Conservation (phyloP, 805 yeast genomes). For the Wickerhamiella kurtzmanii region DNA sequence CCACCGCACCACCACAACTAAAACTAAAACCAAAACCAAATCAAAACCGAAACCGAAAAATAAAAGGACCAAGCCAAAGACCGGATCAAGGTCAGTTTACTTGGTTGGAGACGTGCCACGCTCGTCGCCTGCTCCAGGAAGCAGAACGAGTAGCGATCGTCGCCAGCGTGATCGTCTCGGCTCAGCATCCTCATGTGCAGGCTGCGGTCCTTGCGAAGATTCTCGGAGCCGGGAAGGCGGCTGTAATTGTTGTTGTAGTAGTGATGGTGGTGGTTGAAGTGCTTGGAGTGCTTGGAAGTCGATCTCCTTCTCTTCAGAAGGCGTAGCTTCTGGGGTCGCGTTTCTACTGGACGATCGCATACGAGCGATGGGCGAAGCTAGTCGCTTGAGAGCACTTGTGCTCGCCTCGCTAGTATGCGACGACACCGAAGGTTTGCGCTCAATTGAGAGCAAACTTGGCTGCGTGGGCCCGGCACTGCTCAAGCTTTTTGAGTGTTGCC, state of each 20-base stretch:
- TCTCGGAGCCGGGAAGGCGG: too few species aligned
- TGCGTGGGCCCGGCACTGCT: conserved; percentile 16
- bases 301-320: not conserved
- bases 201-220: too few species aligned
- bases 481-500: conserved; percentile 22
- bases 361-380: not conserved
- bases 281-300: not conserved
- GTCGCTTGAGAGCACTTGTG: not conserved
- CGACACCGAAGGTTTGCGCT: not conserved
- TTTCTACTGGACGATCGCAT: not conserved
- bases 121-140: conserved; percentile 4
- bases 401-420: not conserved
- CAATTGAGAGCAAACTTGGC: not conserved
- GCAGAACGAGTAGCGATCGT: conserved; percentile 15
- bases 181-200: not conserved
- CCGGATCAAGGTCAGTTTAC: too few species aligned
- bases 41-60: too few species aligned
- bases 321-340: not conserved
- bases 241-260: too few species aligned
- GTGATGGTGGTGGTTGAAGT: not conserved
- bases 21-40: too few species aligned
- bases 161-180: conserved; percentile 13
- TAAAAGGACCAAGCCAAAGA: too few species aligned
- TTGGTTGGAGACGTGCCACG: not conserved
- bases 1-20: not conserved